Evolutionary conservation across 257 asterid genomes (phyloP).

Genomic region (Capsicum rhomboideum): DNA sequence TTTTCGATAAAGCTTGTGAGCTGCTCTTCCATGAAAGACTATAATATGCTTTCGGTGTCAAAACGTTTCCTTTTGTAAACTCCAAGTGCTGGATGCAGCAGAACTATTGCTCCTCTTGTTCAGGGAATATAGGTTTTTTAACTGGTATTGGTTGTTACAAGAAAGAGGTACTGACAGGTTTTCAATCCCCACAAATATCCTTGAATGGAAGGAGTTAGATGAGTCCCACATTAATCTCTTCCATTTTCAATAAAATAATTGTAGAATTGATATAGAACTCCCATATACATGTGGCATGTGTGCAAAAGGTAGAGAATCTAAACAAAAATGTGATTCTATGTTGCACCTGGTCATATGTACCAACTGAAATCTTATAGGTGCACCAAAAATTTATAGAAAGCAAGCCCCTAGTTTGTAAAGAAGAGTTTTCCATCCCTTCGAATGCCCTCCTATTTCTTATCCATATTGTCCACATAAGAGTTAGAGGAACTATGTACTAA

Average conservation of each 20-base stretch:
- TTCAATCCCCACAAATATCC: neutral
- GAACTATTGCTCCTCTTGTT: neutral
- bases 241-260: neutral
- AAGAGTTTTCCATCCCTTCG: neutral
- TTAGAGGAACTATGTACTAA: neutral
- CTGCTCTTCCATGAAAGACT: neutral
- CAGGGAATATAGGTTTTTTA: neutral
- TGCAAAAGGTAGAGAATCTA: neutral
- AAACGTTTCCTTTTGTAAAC: neutral
- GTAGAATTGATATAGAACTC: neutral
- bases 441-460: neutral
- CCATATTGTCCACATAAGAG: neutral
- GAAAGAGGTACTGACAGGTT: neutral
- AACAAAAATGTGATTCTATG: neutral
- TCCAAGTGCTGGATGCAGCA: neutral
- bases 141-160: neutral
- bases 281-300: neutral
- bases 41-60: neutral
- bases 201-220: neutral
- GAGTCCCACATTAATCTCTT: neutral
- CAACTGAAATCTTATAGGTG: neutral
- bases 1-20: neutral
- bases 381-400: neutral
- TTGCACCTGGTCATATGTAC: neutral
- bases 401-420: neutral